phyloP scores from a whole-genome alignment of 352 stramenopile species.

The Phytophthora pluvialis region DNA sequence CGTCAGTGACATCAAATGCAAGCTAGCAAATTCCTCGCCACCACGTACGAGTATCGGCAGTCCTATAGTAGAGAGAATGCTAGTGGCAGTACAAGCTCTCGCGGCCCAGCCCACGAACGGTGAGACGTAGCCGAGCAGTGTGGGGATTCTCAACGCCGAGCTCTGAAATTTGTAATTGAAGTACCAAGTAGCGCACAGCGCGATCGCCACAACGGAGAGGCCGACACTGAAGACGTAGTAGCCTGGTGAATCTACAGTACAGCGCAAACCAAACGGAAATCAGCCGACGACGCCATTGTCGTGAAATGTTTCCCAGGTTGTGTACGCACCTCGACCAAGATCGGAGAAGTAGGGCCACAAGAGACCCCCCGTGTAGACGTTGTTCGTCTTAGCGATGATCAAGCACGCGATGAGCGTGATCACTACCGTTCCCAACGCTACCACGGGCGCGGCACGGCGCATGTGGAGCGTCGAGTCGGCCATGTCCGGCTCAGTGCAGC shows the following conservation, averaged over 20 bases:
- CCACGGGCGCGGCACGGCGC: slow-evolving; percentile 35
- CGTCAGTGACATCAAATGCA: neutral
- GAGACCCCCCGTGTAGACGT: slow-evolving; percentile 64
- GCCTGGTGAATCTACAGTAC: slow-evolving; percentile 46
- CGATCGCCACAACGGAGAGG: slow-evolving; percentile 42
- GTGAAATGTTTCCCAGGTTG: neutral
- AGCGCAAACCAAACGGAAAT: neutral
- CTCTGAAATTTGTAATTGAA: slow-evolving; percentile 71
- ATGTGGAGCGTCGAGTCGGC: neutral
- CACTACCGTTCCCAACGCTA: slow-evolving; percentile 46
- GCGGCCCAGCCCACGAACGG: slow-evolving; percentile 29
- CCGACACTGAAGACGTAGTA: slow-evolving; percentile 65
- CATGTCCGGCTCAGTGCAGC: slow-evolving; percentile 6
- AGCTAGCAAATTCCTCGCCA: neutral
- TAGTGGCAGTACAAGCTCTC: slow-evolving; percentile 29
- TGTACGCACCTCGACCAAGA: slow-evolving; percentile 50
- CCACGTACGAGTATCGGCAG: slow-evolving; percentile 58
- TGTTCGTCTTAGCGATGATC: slow-evolving; percentile 50
- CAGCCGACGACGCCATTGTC: neutral
- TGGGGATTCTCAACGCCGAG: slow-evolving; percentile 38
- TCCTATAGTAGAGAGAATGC: slow-evolving; percentile 53
- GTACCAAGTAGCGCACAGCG: slow-evolving; percentile 47
- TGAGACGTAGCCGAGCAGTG: slow-evolving; percentile 41
- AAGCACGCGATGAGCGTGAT: slow-evolving; percentile 62
- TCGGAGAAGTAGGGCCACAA: slow-evolving; percentile 77